phyloP scores from a whole-genome alignment of 2,329 filamentous ascomycete genomes.

The Botrytis porri region DNA sequence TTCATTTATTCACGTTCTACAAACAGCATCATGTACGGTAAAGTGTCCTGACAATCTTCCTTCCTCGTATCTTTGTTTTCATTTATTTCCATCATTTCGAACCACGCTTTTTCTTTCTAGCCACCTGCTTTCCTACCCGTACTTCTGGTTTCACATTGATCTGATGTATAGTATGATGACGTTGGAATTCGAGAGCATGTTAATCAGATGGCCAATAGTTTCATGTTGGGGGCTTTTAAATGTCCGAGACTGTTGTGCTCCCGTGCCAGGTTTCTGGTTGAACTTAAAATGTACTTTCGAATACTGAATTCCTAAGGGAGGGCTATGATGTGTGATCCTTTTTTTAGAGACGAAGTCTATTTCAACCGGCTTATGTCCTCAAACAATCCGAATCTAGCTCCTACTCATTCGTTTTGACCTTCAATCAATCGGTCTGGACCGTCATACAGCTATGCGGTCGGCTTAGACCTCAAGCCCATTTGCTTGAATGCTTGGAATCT shows the following conservation, averaged over 20 bases:
- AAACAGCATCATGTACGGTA: not conserved
- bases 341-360: not conserved
- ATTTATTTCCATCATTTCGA: not conserved
- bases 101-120: not conserved
- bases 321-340: not conserved
- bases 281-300: not conserved
- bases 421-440: not conserved
- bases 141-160: not conserved
- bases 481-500: not conserved
- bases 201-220: slow-evolving; percentile 4
- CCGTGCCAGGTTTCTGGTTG: not conserved
- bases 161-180: not conserved
- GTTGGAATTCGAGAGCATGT: not conserved
- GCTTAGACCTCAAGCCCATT: not conserved
- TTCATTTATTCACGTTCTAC: not conserved
- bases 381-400: not conserved
- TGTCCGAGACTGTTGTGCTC: slow-evolving; percentile 3
- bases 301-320: not conserved
- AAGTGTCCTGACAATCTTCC: not conserved
- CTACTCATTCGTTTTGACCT: not conserved
- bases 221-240: slow-evolving; percentile 1
- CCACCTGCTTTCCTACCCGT: not conserved
- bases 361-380: not conserved
- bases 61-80: not conserved
- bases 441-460: not conserved